Evolutionary conservation across 2,329 filamentous ascomycete species (phyloP).

Genomic region (Lomentospora prolificans): DNA sequence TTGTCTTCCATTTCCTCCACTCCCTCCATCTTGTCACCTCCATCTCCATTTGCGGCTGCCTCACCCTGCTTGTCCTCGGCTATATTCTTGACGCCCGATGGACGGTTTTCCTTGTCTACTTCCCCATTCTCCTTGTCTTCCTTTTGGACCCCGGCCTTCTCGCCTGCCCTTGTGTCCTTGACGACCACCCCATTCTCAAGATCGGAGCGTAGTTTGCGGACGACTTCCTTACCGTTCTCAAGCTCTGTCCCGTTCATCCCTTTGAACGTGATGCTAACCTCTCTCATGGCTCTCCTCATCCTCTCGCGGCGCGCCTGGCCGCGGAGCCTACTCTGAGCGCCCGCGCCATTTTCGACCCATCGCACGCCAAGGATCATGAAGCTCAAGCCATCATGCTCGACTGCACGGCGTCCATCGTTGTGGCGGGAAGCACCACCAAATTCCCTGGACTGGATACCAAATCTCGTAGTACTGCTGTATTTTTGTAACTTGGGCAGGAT

Average conservation of each 20-base stretch:
- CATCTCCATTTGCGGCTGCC: constrained; percentile 8
- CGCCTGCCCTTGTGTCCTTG: constrained; percentile 37
- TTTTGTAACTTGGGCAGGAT: constrained; percentile 70
- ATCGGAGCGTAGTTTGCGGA: constrained; percentile 11
- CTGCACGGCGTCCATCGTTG: constrained; percentile 27
- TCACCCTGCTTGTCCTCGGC: constrained; percentile 7
- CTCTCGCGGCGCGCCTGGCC: constrained; percentile 46
- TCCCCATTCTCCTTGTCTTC: constrained; percentile 22
- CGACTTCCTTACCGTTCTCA: constrained; percentile 16
- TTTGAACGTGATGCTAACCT: constrained; percentile 31
- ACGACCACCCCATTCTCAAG: constrained; percentile 27
- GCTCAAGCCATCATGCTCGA: constrained; percentile 73
- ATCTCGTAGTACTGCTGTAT: constrained; percentile 66
- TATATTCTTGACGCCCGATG: constrained; percentile 12
- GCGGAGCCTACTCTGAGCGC: constrained; percentile 43
- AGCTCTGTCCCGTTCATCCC: constrained; percentile 19
- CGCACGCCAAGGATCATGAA: constrained; percentile 74
- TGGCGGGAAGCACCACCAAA: constrained; percentile 50
- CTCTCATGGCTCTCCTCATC: constrained; percentile 45
- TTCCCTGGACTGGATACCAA: constrained; percentile 71
- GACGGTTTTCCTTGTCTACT: constrained; percentile 39
- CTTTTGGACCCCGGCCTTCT: constrained; percentile 26
- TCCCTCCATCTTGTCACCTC: constrained; percentile 12
- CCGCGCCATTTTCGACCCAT: constrained; percentile 72
- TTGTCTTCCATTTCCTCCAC: constrained; percentile 5